These are phyloP conservation scores for Myriangium duriaei DNA, from an alignment of 2,329 filamentous ascomycete species.

Conservation along the genomic window DNA sequence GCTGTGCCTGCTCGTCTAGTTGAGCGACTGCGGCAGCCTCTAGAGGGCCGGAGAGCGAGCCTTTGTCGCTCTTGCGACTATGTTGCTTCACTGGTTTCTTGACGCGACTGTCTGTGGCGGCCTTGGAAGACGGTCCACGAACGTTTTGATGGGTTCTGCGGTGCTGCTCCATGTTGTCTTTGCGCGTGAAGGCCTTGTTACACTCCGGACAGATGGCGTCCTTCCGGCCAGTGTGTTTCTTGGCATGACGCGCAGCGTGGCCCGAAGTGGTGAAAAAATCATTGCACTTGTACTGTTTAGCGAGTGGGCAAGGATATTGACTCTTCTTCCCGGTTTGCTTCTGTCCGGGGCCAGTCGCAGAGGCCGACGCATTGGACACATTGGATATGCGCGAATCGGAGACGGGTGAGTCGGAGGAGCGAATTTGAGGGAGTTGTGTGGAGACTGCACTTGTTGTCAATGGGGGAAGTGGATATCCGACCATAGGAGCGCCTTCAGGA, in stretches of 20 bases:
- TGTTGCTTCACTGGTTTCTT: constrained; percentile 31
- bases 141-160: constrained; percentile 57
- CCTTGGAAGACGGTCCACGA: constrained; percentile 29
- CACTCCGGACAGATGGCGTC: constrained; percentile 58
- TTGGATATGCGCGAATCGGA: constrained; percentile 33
- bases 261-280: constrained; percentile 77
- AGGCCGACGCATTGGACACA: constrained; percentile 31
- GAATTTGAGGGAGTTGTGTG: constrained; percentile 11
- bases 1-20: constrained; percentile 17
- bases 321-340: constrained; percentile 43
- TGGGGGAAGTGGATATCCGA: constrained; percentile 17
- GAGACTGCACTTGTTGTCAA: not conserved
- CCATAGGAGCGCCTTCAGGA: constrained; percentile 17
- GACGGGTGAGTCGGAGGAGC: constrained; percentile 37
- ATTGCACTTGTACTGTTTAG: constrained; percentile 57
- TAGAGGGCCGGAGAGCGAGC: constrained; percentile 17
- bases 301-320: constrained; percentile 61
- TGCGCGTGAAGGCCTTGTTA: constrained; percentile 67
- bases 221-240: constrained; percentile 74
- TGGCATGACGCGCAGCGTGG: constrained; percentile 72
- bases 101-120: constrained; percentile 31
- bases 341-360: constrained; percentile 18
- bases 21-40: constrained; percentile 25
- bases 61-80: constrained; percentile 18
- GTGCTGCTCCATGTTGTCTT: constrained; percentile 83